Evolutionary conservation across 208 protist species (phyloP).

Genomic region (Strigomonas galati): DNA sequence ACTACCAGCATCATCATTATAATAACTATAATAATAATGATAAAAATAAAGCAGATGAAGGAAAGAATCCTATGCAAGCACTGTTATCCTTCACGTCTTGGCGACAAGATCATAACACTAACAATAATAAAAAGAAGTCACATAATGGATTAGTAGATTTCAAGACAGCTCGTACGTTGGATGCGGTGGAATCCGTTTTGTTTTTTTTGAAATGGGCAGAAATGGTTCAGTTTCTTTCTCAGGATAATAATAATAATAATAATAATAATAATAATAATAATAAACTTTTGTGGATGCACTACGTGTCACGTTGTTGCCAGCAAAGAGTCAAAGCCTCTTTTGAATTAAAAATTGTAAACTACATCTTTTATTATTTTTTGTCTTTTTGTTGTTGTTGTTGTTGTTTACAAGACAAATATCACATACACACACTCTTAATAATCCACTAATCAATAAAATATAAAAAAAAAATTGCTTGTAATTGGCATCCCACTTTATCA

Average conservation of each 20-base stretch:
- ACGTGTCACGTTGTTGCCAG: neutral
- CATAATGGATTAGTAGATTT: too few species aligned
- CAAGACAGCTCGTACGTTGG: too few species aligned
- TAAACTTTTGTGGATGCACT: neutral
- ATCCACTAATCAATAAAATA: too few species aligned
- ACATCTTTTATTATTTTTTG: neutral
- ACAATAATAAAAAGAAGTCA: too few species aligned
- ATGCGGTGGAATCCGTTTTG: too few species aligned
- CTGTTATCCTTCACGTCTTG: neutral
- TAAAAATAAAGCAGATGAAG: neutral
- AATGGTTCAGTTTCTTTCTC: too few species aligned
- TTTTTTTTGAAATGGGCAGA: too few species aligned
- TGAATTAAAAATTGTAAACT: neutral
- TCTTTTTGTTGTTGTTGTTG: constrained; percentile 21
- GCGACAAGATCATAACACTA: neutral
- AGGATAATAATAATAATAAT: neutral
- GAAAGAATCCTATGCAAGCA: neutral
- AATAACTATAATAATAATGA: neutral
- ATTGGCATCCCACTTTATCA: too few species aligned
- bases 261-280: neutral
- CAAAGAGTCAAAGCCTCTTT: too few species aligned
- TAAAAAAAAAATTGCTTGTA: too few species aligned
- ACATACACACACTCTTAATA: too few species aligned
- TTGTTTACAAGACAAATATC: too few species aligned
- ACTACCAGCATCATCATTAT: constrained; percentile 13